Base-by-base conservation (phyloP, 495 filamentous ascomycete genomes). In the Aspergillus carlsbadensis region DNA sequence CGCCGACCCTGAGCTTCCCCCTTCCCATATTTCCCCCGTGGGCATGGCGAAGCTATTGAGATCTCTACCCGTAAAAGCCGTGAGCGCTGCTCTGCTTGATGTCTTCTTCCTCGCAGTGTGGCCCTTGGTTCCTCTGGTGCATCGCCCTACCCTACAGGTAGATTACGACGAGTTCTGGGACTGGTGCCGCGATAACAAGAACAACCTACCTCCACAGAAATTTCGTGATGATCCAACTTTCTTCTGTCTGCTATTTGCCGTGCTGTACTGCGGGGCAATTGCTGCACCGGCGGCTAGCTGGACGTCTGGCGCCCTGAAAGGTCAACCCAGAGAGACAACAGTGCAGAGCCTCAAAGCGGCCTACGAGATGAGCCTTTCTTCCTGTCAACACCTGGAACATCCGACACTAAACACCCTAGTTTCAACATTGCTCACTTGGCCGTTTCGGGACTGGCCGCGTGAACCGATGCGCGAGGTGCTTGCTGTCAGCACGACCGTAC, bases 361-460 rank as follows among this genome's bases (percentile, higher is more conserved):
- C 2, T 52, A 40, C 26, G 20, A 36, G 10, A 43, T 29, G 10
- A 59, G 53, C 20, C 45, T 67, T 20, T 18, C 39, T 29, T 31
- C 53, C 18, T 65, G 62, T 41, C 49, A 41, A 34, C 37, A 59
- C 40, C 21, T 43, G 2, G 52, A 61, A 40, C 52, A 68, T 46
- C 65, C 65, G 46, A 68, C 65, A 31, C 44, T 65, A 2, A 52
- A 63, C 18, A 57, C 62, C 18, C 42, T 68, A 3, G 44, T 53
- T 22, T 54, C 58, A 17, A 47, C 56, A 0, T 44, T 68, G 33
- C 33, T 64, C 26, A 22, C 45, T 6, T 18, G 45, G 8, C 31
- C 40, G n/a, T 59, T 65, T 17, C 29, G 22, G 17, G 33, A 50
- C 6, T 6, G 37, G 6, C 14, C n/a, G 3, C 37, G n/a, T 17